Evolutionary conservation across 768 basidiomycete genomes (phyloP).

Genomic region (Phylloporus sp.): DNA sequence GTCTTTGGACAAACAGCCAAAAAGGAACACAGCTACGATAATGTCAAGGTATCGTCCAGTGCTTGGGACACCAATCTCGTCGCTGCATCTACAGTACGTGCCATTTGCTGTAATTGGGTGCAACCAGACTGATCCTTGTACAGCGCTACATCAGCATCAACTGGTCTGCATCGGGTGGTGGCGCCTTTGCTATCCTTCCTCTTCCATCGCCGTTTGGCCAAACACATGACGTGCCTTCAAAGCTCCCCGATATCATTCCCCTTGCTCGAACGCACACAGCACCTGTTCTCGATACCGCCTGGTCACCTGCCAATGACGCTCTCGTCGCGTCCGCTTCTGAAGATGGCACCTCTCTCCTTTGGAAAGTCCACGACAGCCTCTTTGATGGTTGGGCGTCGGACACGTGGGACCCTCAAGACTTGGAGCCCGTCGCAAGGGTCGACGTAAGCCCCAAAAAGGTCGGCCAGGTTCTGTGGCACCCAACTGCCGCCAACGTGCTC

Average conservation of each 20-base stretch:
- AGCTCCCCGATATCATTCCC: slow-evolving; percentile 89
- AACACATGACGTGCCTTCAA: slow-evolving; percentile 55
- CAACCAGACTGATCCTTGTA: slow-evolving; percentile 5
- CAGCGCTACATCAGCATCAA: slow-evolving; percentile 88
- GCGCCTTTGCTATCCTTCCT: slow-evolving; percentile 93
- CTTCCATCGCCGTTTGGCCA: slow-evolving; percentile 67
- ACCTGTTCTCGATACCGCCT: slow-evolving; percentile 90
- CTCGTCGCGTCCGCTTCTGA: slow-evolving; percentile 91
- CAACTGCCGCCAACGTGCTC: slow-evolving; percentile 82
- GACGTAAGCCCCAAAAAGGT: slow-evolving; percentile 83
- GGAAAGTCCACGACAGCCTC: slow-evolving; percentile 64
- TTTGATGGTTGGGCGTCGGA: slow-evolving; percentile 89
- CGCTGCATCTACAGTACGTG: slow-evolving; percentile 68
- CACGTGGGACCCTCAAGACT: slow-evolving; percentile 75
- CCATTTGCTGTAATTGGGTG: not conserved
- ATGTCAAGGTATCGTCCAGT: slow-evolving; percentile 80
- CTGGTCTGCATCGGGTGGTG: slow-evolving; percentile 91
- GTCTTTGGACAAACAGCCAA: slow-evolving; percentile 88
- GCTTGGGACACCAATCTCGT: slow-evolving; percentile 97
- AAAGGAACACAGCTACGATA: slow-evolving; percentile 78
- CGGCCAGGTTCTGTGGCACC: slow-evolving; percentile 93
- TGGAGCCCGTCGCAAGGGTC: slow-evolving; percentile 81
- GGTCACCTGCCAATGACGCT: slow-evolving; percentile 91
- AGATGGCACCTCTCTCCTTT: slow-evolving; percentile 90
- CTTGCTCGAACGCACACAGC: slow-evolving; percentile 84